Percentiles rank a stretch among this genome's conserved stretches.
Conservation (phyloP, 345 rosid species). For the Angophora floribunda region DNA sequence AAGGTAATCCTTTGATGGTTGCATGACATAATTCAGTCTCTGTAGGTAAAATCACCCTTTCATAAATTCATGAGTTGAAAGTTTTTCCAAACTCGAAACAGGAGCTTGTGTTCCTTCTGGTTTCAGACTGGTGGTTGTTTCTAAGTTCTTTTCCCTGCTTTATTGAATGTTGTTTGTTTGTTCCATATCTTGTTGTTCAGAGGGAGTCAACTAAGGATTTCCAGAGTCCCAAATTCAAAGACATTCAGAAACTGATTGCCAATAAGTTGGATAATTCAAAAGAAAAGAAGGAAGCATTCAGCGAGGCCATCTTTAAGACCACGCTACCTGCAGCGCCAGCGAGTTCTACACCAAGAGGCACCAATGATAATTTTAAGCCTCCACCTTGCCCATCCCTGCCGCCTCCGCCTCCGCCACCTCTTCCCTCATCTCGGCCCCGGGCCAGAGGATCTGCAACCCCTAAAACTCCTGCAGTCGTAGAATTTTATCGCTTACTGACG, state of each 20-base stretch:
- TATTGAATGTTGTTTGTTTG: background rate
- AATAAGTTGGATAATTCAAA: conserved; percentile 50
- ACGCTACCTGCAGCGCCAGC: conserved; percentile 7
- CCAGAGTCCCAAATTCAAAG: conserved; percentile 49
- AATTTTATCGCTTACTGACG: conserved; percentile 29
- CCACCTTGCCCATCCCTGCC: conserved; percentile 17
- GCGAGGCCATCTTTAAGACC: conserved; percentile 12
- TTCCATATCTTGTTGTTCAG: conserved; percentile 2
- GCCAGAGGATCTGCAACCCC: conserved; percentile 36
- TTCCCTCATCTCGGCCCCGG: conserved; percentile 39
- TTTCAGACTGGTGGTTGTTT: background rate
- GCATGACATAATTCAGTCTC: background rate
- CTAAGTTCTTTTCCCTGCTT: background rate
- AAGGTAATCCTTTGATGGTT: background rate
- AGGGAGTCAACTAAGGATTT: conserved; percentile 31
- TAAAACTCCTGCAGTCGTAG: conserved; percentile 37
- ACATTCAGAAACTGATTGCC: conserved; percentile 65
- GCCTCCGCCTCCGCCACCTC: conserved; percentile 61
- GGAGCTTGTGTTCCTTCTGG: background rate
- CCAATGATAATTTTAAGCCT: conserved; percentile 7
- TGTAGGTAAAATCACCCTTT: background rate
- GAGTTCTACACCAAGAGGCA: conserved; percentile 8
- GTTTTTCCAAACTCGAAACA: background rate
- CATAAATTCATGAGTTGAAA: background rate
- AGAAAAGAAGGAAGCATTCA: conserved; percentile 26